Percentiles rank a stretch among this genome's conserved stretches.
Conservation (phyloP, 2,329 filamentous ascomycete species). For the Aphanoascus verrucosus region DNA sequence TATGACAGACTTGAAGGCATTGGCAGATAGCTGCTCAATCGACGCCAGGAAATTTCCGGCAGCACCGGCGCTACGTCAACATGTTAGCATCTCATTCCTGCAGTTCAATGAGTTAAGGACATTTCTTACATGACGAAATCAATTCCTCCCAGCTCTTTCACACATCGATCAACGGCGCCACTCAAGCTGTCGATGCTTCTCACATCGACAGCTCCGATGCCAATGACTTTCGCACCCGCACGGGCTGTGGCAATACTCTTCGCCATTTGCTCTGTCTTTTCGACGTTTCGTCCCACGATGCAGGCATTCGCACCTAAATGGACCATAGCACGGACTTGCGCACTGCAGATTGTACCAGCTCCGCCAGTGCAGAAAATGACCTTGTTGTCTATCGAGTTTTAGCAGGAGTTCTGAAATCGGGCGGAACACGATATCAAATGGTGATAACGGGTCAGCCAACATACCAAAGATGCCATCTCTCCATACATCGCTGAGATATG, state of each 20-base stretch:
- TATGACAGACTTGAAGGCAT: slow-evolving; percentile 90
- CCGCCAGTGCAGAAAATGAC: slow-evolving; percentile 94
- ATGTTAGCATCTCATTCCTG: slow-evolving; percentile 12
- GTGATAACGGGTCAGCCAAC: slow-evolving; percentile 17
- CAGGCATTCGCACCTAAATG: slow-evolving; percentile 85
- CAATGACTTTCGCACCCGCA: slow-evolving; percentile 70
- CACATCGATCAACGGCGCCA: slow-evolving; percentile 66
- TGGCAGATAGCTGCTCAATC: slow-evolving; percentile 67
- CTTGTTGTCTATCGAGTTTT: slow-evolving; percentile 57
- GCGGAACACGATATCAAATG: neutral
- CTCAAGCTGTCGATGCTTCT: slow-evolving; percentile 59
- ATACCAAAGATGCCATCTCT: slow-evolving; percentile 75
- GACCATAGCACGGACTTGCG: slow-evolving; percentile 83
- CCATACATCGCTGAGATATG: slow-evolving; percentile 77
- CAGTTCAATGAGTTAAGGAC: neutral
- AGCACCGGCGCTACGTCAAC: slow-evolving; percentile 62
- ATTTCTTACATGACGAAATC: slow-evolving; percentile 75
- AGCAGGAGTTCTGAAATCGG: neutral
- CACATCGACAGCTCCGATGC: slow-evolving; percentile 66
- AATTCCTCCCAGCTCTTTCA: slow-evolving; percentile 71
- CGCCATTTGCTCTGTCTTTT: slow-evolving; percentile 75
- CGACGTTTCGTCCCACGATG: slow-evolving; percentile 79
- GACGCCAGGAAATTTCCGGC: slow-evolving; percentile 92
- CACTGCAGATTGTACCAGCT: slow-evolving; percentile 85
- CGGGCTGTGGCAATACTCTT: slow-evolving; percentile 71